Evolutionary conservation across 495 filamentous ascomycete species (phyloP), one percentile per base, ranked within the genome.

Genomic region (Bryoglossum gracile): DNA sequence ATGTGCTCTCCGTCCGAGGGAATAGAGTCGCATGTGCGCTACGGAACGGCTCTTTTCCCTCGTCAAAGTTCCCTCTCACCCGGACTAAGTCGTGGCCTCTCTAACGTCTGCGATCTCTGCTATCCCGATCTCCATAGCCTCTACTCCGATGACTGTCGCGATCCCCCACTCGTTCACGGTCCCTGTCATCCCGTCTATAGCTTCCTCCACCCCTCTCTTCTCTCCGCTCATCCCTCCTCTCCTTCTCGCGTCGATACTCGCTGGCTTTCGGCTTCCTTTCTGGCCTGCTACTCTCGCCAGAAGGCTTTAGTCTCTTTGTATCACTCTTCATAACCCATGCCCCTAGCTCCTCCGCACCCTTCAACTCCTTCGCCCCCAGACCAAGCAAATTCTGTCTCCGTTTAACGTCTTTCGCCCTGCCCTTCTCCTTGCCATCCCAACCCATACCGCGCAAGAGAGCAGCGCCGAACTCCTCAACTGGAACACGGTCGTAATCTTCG

Each of bases 381-480:
- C 94, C 92, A 22, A 95, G 68, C 33, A 92, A 72, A 17, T 87
- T 87, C 18, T 87, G 85, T 18, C 89, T 74, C 25, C 80, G 75
- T 60, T 85, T 80, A 35, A 42, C 65, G 59, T 61, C 74, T 65
- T 56, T 70, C 48, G 43, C 74, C 57, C 30, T 17, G 2, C 47
- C 51, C 26, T 77, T 73, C 60, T 76, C 74, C 49, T 91, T 79
- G 1, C 90, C 91, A 50, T 95, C 87, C 91, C 90, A 96, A 3
- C 92, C 92, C 81, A 95, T 94, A 9, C 88, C 87, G 5, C 87
- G 77, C 21, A 99, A 74, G 42, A 97, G 66, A 2, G 87, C 87
- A 18, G 86, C 82, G 25, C 91, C 92, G 57, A 97, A 99, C 49
- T 94, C 87, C 50, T 96, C 92, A 28, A 97, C 87, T 0, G 94